Base-by-base conservation (phyloP, 2,329 filamentous ascomycete species). In the Neophaeococcomyces mojaviensis region DNA sequence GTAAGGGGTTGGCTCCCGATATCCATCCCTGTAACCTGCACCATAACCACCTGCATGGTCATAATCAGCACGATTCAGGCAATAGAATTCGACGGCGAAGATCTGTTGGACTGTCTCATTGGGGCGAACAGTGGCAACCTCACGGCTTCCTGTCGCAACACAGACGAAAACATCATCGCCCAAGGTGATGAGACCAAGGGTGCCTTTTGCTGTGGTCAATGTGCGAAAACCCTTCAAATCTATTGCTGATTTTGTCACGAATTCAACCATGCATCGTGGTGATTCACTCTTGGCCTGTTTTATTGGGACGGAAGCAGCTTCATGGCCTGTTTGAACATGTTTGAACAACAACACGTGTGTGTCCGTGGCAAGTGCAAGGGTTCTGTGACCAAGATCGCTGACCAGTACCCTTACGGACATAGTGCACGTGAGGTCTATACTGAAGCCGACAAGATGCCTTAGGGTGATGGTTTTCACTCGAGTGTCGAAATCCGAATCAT, bases 21-120 rank as follows among this genome's bases (percentile, higher is more conserved):
- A 74, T 7, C 41, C 41, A 19, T 44, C 41, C 32, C 41, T 44
- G 20, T 44, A 44, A 10, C 41, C 41, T n/a, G 41, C 41, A 42
- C 51, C 51, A 57, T 77, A 72, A 44, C 76, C 69, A 33, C 78
- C 63, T 19, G 89, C 77, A 64, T 88, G 77, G 65, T 97, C 92
- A 66, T 94, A 96, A 55, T 88, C 81, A 33, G 83, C 74, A 58
- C 83, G 85, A 64, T 87, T 97, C 49, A 98, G 70, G 61, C 92
- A 97, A 69, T 74, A 79, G 64, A 97, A 97, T 54, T 92, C 86
- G 48, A 96, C 90, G 16, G 78, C 81, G 49, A 82, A 76, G 58
- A 97, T 97, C 64, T 82, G 82, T 67, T 92, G 86, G 19, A 96
- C 83, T 3, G 84, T 90, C 71, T 97, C 90, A 38, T 87, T 87